Base-by-base conservation (phyloP, 2,329 filamentous ascomycete species). In the Thielaviopsis cerberus region DNA sequence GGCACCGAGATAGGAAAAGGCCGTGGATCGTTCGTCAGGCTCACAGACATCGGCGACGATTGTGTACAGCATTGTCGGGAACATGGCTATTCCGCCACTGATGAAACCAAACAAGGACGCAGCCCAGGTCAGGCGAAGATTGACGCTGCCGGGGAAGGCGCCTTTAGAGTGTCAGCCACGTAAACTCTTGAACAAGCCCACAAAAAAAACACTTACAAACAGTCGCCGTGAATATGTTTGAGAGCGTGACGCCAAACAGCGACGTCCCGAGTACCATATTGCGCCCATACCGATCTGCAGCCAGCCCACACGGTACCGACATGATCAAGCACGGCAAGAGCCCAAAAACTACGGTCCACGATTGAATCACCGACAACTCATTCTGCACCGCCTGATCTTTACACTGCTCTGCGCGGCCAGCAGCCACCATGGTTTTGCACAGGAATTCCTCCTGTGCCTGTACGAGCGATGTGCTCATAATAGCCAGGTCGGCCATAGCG, bases 341-440 rank as follows among this genome's bases (percentile, higher is more conserved):
- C 15, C 30, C 57, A 48, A 64, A 62, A 6, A 62, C 62, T 8
- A 61, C 53, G 22, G 63, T 57, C 61, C 63, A 64, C 3, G 63
- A 63, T 20, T 50, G 51, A 4, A 64, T 60, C 4, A 63, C 24
- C 4, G 63, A 63, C 37, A 64, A 57, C 57, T 64, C 63, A 1
- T 62, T 51, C 62, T 64, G 63, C 10, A 64, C 62, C 4, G 26
- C 53, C n/a, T 45, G 54, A n/a, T 59, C 59, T 57, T 64, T 64
- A 56, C 63, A 64, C 8, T 58, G 53, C 7, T 7, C 37, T 8
- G 41, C 51, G 6, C 17, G n/a, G 1, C 59, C 59, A 11, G 52
- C 17, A 3, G 41, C 10, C 20, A 41, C 15, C 27, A 53, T 51
- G 26, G 45, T 26, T 15, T 37, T 27, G 50, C 59, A 61, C 4